Evolutionary conservation across 345 rosid genomes (phyloP), one percentile per base, ranked within the genome.

Genomic region (Pugionium dolabratum): DNA sequence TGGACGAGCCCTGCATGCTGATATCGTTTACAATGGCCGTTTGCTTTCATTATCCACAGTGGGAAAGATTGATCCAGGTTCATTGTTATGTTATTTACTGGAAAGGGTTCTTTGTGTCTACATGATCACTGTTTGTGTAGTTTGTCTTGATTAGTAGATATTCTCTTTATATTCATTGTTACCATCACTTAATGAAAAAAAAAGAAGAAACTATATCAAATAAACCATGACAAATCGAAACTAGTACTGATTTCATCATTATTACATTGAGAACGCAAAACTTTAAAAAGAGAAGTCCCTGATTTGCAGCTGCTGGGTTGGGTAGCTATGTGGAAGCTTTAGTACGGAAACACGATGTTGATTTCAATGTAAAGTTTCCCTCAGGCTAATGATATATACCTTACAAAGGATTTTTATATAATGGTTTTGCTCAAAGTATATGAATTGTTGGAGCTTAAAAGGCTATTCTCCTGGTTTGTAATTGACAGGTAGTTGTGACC

Each of bases 311-410:
- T 82, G 87, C 99, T 70, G 96, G 97, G 59, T 78, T 94, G 73
- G 97, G 99, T 75, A 88, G 84, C 86, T 87, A 91, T 64, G 96
- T 94, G 61, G 99, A 94, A 80, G 91, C 95, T 10, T 88, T 88
- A 72, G 90, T 88, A 74, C 80, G 90, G 62, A 94, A 86, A 72
- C 96, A 88, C 56, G 99, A 94, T 62, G 81, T 86, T 64, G 88
- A 86, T 70, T 91, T 88, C 75, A 87, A 88, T 75, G 99, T 94
- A 85, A 60, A 80, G 72, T 31, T 30, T 62, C 61, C 50, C 49
- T 41, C 5, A 4, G 32, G 37, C n/a, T 76, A 49, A 9, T 41
- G 50, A 33, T 4, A 65, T 65, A 9, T 10, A 36, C 25, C 26
- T 18, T 18, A 25, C 4, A 18, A 5, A 67, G 28, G 52, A 41